Conservation (phyloP, 768 basidiomycete species). For the Phaeolepiota aurea region DNA sequence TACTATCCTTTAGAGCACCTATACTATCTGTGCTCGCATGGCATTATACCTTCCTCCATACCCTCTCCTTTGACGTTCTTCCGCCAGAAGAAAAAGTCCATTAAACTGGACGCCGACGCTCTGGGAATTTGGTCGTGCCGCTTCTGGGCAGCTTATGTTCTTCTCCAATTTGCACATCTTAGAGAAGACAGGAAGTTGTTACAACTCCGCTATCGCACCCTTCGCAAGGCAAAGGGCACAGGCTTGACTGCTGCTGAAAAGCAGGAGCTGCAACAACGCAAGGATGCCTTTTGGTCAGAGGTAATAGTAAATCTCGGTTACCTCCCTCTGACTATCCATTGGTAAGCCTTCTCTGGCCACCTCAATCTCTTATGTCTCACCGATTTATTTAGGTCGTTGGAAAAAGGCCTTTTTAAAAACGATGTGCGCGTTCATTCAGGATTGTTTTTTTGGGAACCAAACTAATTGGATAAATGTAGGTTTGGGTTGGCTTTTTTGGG, state of each 20-base stretch:
- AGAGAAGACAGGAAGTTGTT: slow-evolving; percentile 59
- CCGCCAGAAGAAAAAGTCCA: slow-evolving; percentile 28
- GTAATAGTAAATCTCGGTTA: slow-evolving; percentile 65
- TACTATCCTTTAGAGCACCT: slow-evolving; percentile 79
- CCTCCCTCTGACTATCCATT: slow-evolving; percentile 79
- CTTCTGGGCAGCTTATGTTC: slow-evolving; percentile 74
- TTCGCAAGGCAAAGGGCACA: slow-evolving; percentile 52
- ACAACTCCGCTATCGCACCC: slow-evolving; percentile 39
- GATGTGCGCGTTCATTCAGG: slow-evolving; percentile 34
- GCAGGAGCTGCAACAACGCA: slow-evolving; percentile 45
- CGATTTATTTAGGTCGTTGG: slow-evolving; percentile 45
- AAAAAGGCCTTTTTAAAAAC: slow-evolving; percentile 57
- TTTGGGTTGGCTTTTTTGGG: slow-evolving; percentile 33
- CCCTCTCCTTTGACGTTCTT: slow-evolving; percentile 25
- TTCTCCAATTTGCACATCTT: slow-evolving; percentile 70
- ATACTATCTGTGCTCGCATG: slow-evolving; percentile 54
- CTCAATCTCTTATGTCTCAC: not conserved
- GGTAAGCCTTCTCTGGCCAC: slow-evolving; percentile 36
- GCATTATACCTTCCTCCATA: slow-evolving; percentile 53
- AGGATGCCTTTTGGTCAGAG: slow-evolving; percentile 67
- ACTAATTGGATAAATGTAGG: slow-evolving; percentile 14
- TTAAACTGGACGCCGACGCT: slow-evolving; percentile 34
- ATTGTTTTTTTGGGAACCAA: not conserved
- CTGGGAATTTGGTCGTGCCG: slow-evolving; percentile 69
- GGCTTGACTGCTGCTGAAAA: slow-evolving; percentile 40